Evolutionary conservation across 495 filamentous ascomycete genomes (phyloP).

Genomic region (Apodospora peruviana): DNA sequence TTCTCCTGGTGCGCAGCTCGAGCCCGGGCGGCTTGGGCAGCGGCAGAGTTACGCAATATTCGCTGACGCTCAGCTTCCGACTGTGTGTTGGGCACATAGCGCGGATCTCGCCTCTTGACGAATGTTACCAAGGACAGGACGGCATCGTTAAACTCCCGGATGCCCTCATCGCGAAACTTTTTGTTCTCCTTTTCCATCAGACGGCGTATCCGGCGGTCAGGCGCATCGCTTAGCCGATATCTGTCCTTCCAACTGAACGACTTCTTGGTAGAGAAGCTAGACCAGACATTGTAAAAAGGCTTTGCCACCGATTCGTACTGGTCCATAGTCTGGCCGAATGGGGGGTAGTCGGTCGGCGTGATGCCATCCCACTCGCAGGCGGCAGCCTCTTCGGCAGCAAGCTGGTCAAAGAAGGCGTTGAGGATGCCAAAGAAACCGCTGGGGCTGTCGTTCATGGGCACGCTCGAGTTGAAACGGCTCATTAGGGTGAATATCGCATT

Average conservation of each 20-base stretch:
- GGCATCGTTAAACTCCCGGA: constrained; percentile 86
- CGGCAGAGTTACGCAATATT: constrained; percentile 67
- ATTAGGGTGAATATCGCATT: constrained; percentile 70
- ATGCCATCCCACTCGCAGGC: constrained; percentile 64
- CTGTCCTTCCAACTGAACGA: constrained; percentile 83
- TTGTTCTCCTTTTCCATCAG: constrained; percentile 96
- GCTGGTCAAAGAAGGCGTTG: constrained; percentile 64
- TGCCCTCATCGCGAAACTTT: constrained; percentile 71
- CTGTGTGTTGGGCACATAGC: constrained; percentile 62
- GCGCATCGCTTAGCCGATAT: constrained; percentile 76
- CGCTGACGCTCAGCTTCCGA: constrained; percentile 78
- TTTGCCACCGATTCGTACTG: constrained; percentile 65
- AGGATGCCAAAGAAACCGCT: constrained; percentile 79
- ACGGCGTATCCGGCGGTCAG: constrained; percentile 75
- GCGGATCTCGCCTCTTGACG: constrained; percentile 86
- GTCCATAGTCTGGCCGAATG: constrained; percentile 68
- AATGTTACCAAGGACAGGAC: constrained; percentile 84
- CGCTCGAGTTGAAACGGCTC: constrained; percentile 65
- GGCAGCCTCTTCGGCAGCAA: constrained; percentile 74
- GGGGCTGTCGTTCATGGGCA: constrained; percentile 70
- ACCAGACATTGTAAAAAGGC: constrained; percentile 79
- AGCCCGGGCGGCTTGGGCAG: constrained; percentile 78
- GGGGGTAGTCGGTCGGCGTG: constrained; percentile 57
- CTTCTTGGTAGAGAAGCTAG: constrained; percentile 75
- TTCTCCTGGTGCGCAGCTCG: constrained; percentile 76